phyloP scores from a whole-genome alignment of 2,329 filamentous ascomycete species.

The Aureobasidium lini region DNA sequence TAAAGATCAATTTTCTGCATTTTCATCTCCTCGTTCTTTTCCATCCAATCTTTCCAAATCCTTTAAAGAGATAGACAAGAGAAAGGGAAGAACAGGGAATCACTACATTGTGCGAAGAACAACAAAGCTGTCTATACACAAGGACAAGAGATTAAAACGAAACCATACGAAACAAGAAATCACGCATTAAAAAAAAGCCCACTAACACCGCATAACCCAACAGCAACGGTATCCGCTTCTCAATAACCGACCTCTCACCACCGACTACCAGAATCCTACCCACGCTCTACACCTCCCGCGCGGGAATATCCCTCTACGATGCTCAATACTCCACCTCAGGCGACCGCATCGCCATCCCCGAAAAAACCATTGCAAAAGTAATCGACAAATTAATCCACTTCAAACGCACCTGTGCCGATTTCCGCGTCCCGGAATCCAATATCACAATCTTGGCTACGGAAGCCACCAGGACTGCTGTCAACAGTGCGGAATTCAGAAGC shows the following conservation, averaged over 20 bases:
- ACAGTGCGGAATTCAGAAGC: constrained; percentile 59
- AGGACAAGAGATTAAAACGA: neutral
- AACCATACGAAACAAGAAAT: neutral
- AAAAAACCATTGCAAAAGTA: constrained; percentile 57
- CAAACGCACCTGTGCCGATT: constrained; percentile 60
- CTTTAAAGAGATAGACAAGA: neutral
- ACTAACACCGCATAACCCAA: neutral
- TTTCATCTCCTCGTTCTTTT: neutral
- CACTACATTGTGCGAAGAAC: no score
- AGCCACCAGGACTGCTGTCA: constrained; percentile 73
- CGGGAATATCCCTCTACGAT: constrained; percentile 79
- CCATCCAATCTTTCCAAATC: neutral
- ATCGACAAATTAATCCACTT: constrained; percentile 62
- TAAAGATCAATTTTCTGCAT: neutral
- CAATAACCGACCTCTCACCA: constrained; percentile 72
- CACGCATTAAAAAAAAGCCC: neutral
- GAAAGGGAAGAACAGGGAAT: no score
- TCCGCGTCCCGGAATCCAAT: constrained; percentile 57
- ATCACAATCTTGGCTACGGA: constrained; percentile 79
- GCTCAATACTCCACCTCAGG: constrained; percentile 46
- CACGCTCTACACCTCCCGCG: constrained; percentile 71
- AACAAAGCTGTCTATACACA: no score
- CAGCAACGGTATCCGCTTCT: constrained; percentile 86
- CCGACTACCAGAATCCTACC: constrained; percentile 63
- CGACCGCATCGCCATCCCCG: constrained; percentile 47